Evolutionary conservation across 2,329 filamentous ascomycete species (phyloP).

Genomic region (Cladorrhinum sp.): DNA sequence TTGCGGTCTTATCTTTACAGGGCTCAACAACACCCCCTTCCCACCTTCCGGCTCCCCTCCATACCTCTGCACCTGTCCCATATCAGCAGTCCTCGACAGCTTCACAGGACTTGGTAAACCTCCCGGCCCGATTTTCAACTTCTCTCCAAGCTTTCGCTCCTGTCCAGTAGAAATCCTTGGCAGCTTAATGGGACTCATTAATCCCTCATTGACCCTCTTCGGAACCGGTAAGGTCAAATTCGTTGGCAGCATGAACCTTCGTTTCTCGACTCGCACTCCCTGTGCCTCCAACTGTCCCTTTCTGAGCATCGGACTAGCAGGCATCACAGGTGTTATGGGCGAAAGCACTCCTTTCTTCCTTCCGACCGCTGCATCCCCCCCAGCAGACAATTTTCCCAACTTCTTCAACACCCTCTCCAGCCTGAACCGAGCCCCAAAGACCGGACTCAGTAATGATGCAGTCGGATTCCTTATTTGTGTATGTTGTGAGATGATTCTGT

Average conservation of each 20-base stretch:
- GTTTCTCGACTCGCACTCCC: constrained; percentile 4
- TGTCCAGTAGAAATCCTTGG: not conserved
- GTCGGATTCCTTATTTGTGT: constrained; percentile 13
- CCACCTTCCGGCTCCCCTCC: not conserved
- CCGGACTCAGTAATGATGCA: constrained; percentile 27
- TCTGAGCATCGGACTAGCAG: not conserved
- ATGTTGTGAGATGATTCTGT: constrained; percentile 23
- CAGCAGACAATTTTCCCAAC: constrained; percentile 23
- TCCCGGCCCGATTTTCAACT: not conserved
- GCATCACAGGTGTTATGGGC: constrained; percentile 11
- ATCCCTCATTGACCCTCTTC: not conserved
- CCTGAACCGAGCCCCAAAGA: constrained; percentile 31
- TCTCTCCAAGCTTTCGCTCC: not conserved
- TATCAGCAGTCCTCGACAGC: no score
- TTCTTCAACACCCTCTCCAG: constrained; percentile 33
- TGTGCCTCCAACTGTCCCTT: not conserved
- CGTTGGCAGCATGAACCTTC: constrained; percentile 5
- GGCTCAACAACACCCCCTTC: not conserved
- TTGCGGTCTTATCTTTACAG: not conserved
- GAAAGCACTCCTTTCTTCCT: constrained; percentile 2
- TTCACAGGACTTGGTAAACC: no score
- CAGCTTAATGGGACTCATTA: constrained; percentile 9
- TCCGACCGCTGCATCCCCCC: not conserved
- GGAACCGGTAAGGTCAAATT: constrained; percentile 11
- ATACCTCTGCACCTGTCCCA: not conserved